phyloP scores from a whole-genome alignment of 257 asterid species.

The Fraxinus anomala region DNA sequence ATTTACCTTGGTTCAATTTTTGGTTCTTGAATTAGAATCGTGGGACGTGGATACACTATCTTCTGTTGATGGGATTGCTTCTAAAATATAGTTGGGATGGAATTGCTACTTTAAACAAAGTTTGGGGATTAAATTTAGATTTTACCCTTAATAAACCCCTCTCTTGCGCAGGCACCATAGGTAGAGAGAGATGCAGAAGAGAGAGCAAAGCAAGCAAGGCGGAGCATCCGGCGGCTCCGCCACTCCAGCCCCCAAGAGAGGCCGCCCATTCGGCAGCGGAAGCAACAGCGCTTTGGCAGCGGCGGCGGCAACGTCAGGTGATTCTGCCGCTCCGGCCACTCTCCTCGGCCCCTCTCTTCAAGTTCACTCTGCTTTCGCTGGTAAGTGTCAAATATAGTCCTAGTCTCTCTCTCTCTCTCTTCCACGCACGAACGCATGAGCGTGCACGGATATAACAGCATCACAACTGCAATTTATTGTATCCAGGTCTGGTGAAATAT shows the following conservation, averaged over 20 bases:
- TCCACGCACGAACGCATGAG: background rate
- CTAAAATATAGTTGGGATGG: too few species aligned
- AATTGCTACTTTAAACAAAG: background rate
- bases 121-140: background rate
- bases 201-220: slow-evolving; percentile 73
- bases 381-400: slow-evolving; percentile 46
- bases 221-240: slow-evolving; percentile 72
- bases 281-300: slow-evolving; percentile 47
- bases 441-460: slow-evolving; percentile 6
- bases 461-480: background rate
- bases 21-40: too few species aligned
- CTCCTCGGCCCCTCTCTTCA: slow-evolving; percentile 93
- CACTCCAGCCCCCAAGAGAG: slow-evolving; percentile 80
- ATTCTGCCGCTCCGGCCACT: slow-evolving; percentile 66
- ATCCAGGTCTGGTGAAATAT: background rate
- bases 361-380: slow-evolving; percentile 90
- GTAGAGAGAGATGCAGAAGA: slow-evolving; percentile 66
- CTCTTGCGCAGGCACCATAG: background rate
- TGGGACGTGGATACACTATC: too few species aligned
- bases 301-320: slow-evolving; percentile 50
- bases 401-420: slow-evolving; percentile 13
- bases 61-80: too few species aligned
- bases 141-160: background rate
- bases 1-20: too few species aligned
- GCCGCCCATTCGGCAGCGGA: slow-evolving; percentile 86